Evolutionary conservation across 2,329 filamentous ascomycete species (phyloP).

Genomic region (Epichloe uncinata): DNA sequence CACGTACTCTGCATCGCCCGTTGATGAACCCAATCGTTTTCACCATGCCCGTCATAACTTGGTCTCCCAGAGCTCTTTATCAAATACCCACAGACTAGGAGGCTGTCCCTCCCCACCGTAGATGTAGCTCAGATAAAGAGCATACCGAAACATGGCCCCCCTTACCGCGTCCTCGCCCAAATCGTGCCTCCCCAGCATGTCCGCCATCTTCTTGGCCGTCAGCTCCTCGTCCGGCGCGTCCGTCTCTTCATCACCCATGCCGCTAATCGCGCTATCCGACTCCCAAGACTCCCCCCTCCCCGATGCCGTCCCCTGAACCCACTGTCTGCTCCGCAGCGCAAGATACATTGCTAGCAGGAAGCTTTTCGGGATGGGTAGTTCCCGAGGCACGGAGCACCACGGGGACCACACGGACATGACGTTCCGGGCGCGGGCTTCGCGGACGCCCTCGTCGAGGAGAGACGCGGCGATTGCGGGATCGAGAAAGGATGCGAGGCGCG

Average conservation of each 20-base stretch:
- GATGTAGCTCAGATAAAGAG: slow-evolving; percentile 22
- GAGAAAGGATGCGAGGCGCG: slow-evolving; percentile 17
- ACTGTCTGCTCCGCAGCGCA: slow-evolving; percentile 15
- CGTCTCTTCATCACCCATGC: slow-evolving; percentile 3
- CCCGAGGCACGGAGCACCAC: slow-evolving; percentile 18
- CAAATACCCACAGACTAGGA: slow-evolving; percentile 20
- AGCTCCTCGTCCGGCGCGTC: slow-evolving; percentile 4
- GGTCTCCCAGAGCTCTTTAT: slow-evolving; percentile 9
- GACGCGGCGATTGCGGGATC: slow-evolving; percentile 13
- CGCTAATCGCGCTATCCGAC: slow-evolving; percentile 6
- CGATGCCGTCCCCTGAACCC: slow-evolving; percentile 3
- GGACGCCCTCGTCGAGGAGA: slow-evolving; percentile 12
- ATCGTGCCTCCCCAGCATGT: slow-evolving; percentile 11
- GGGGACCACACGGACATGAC: slow-evolving; percentile 21
- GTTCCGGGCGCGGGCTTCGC: slow-evolving; percentile 12
- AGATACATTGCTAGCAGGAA: slow-evolving; percentile 20
- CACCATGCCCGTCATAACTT: slow-evolving; percentile 1
- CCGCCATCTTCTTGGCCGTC: slow-evolving; percentile 8
- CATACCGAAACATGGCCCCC: slow-evolving; percentile 20
- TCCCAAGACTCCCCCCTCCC: neutral
- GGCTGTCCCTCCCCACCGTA: slow-evolving; percentile 12
- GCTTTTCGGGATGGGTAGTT: slow-evolving; percentile 16
- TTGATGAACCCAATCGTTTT: no score
- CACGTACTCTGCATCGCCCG: no score
- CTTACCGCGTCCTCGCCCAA: slow-evolving; percentile 14